These are phyloP conservation scores for Betula pendula DNA, from an alignment of 306 rosid species.

Conservation along the genomic window DNA sequence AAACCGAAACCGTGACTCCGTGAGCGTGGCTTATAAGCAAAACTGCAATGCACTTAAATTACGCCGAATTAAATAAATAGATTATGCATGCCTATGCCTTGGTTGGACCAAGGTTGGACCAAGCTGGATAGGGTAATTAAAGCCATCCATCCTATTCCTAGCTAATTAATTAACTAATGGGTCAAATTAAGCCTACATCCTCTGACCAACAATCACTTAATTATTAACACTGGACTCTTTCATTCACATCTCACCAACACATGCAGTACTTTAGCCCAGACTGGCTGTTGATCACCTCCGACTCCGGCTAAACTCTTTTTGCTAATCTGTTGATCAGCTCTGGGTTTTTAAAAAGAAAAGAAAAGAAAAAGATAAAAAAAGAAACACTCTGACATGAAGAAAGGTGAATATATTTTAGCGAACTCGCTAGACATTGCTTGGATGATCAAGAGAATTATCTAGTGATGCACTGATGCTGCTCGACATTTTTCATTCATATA, in stretches of 20 bases:
- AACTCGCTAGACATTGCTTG: not conserved
- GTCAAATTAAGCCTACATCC: not conserved
- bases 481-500: not conserved
- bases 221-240: not conserved
- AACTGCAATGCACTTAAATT: not conserved
- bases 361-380: no score
- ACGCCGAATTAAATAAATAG: not conserved
- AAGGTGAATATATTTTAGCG: no score
- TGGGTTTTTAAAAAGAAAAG: no score
- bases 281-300: no score
- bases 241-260: not conserved
- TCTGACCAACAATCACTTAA: not conserved
- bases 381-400: no score
- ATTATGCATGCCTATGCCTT: no score
- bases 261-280: no score
- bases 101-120: no score
- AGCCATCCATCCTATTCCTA: not conserved
- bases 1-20: no score
- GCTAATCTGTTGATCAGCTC: no score
- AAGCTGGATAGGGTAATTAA: not conserved
- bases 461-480: not conserved
- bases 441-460: not conserved
- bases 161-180: not conserved
- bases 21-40: not conserved
- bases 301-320: no score